Evolutionary conservation across 495 filamentous ascomycete species (phyloP).

Genomic region (Penicillium alfredii): DNA sequence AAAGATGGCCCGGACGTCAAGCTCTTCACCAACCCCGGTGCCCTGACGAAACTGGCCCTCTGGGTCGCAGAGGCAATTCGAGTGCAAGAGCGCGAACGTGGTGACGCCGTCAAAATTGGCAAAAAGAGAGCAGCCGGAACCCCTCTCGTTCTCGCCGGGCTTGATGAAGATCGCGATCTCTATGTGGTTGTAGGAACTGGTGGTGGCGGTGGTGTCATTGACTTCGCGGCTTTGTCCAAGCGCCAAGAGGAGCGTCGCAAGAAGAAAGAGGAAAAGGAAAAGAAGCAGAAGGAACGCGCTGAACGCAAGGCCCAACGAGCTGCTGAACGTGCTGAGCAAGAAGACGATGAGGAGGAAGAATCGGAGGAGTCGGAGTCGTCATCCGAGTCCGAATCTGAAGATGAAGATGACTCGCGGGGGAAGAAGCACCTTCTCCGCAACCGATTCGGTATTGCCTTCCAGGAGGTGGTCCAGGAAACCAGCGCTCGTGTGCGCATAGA

Average conservation of each 20-base stretch:
- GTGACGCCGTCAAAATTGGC: conserved; percentile 61
- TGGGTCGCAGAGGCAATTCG: conserved; percentile 93
- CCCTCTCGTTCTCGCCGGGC: conserved; percentile 79
- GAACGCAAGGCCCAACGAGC: conserved; percentile 48
- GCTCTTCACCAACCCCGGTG: conserved; percentile 85
- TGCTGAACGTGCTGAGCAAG: conserved; percentile 39
- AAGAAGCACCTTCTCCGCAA: conserved; percentile 69
- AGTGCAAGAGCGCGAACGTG: conserved; percentile 77
- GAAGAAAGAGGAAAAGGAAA: conserved; percentile 52
- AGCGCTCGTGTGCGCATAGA: conserved; percentile 86
- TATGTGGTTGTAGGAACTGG: conserved; percentile 91
- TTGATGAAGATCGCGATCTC: conserved; percentile 82
- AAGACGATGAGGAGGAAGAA: conserved; percentile 56
- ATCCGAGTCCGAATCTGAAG: conserved; percentile 51
- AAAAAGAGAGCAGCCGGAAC: conserved; percentile 53
- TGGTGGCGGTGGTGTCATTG: conserved; percentile 57
- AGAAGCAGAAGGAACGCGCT: conserved; percentile 57
- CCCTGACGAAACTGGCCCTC: conserved; percentile 83
- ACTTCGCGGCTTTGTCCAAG: conserved; percentile 57
- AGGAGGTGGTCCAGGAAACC: conserved; percentile 89
- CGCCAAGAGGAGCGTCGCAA: conserved; percentile 58
- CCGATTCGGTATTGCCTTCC: conserved; percentile 89
- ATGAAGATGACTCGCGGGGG: conserved; percentile 50
- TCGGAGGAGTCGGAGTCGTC: conserved; percentile 58
- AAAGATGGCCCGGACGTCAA: conserved; percentile 88